These are phyloP conservation scores for Calonectria multiphialidica DNA, from an alignment of 2,329 filamentous ascomycete species.

Conservation along the genomic window DNA sequence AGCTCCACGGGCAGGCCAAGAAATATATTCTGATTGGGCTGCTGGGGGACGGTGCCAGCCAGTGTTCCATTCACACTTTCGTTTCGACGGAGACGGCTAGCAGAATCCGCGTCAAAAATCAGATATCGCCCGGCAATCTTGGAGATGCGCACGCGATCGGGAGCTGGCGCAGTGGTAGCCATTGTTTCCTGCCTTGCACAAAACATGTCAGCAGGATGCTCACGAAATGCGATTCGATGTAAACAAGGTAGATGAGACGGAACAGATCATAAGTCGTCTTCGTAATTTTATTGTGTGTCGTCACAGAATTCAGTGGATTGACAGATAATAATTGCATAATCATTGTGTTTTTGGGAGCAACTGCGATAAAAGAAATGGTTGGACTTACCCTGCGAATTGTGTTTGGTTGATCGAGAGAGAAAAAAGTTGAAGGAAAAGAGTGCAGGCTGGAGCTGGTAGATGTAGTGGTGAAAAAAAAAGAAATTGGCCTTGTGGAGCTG, in stretches of 20 bases:
- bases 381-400: conserved; percentile 35
- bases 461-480: conserved; percentile 36
- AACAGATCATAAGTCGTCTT: conserved; percentile 58
- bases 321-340: conserved; percentile 69
- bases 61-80: conserved; percentile 90
- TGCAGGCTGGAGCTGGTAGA: conserved; percentile 32
- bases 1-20: conserved; percentile 89
- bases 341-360: conserved; percentile 49
- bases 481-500: conserved; percentile 39
- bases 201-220: conserved; percentile 35
- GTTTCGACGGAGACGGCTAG: conserved; percentile 80
- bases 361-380: conserved; percentile 10
- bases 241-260: conserved; percentile 15
- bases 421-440: conserved; percentile 12
- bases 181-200: conserved; percentile 36
- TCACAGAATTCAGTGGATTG: conserved; percentile 69
- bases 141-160: conserved; percentile 79
- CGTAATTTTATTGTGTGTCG: conserved; percentile 57
- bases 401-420: conserved; percentile 36
- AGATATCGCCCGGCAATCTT: conserved; percentile 85
- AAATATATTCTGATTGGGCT: conserved; percentile 95
- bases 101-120: conserved; percentile 87
- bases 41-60: conserved; percentile 89
- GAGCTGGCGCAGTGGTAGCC: conserved; percentile 25
- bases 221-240: conserved; percentile 12